A percentile compares a stretch with the other conserved stretches of the same genome.
These are phyloP conservation scores for Penicillium sp. DNA, from an alignment of 2,329 filamentous ascomycete species.

Conservation along the genomic window DNA sequence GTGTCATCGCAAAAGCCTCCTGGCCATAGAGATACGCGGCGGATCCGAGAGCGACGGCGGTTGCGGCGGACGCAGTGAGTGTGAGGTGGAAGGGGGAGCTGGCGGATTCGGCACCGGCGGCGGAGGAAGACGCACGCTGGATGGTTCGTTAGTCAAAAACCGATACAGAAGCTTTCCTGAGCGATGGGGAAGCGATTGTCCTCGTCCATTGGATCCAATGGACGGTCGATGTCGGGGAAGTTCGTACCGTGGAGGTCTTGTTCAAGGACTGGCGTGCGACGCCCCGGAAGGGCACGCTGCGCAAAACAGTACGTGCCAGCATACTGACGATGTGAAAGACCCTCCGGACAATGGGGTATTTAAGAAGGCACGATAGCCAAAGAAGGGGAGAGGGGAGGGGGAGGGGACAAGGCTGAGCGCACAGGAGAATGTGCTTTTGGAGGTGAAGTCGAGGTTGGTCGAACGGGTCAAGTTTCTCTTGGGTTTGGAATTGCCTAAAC, in stretches of 20 bases:
- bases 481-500: slow-evolving; percentile 31
- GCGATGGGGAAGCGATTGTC: slow-evolving; percentile 29
- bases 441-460: no score
- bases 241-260: slow-evolving; percentile 68
- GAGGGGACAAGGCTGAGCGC: no score
- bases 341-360: no score
- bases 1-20: slow-evolving; percentile 78
- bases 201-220: slow-evolving; percentile 24
- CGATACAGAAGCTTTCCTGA: slow-evolving; percentile 26
- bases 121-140: slow-evolving; percentile 62
- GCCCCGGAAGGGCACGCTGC: slow-evolving; percentile 76
- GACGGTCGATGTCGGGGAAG: no score
- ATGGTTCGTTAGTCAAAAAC: no score
- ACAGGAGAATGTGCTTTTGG: no score
- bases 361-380: no score
- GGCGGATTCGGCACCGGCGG: slow-evolving; percentile 58
- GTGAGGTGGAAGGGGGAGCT: slow-evolving; percentile 74
- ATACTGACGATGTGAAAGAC: no score
- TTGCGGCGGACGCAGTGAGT: slow-evolving; percentile 76
- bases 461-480: no score
- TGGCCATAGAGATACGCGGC: slow-evolving; percentile 90
- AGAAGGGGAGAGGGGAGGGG: slow-evolving; percentile 24
- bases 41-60: slow-evolving; percentile 74
- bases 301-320: slow-evolving; percentile 87
- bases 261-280: slow-evolving; percentile 64